phyloP scores from a whole-genome alignment of 345 rosid species.

The Linum lewisii region DNA sequence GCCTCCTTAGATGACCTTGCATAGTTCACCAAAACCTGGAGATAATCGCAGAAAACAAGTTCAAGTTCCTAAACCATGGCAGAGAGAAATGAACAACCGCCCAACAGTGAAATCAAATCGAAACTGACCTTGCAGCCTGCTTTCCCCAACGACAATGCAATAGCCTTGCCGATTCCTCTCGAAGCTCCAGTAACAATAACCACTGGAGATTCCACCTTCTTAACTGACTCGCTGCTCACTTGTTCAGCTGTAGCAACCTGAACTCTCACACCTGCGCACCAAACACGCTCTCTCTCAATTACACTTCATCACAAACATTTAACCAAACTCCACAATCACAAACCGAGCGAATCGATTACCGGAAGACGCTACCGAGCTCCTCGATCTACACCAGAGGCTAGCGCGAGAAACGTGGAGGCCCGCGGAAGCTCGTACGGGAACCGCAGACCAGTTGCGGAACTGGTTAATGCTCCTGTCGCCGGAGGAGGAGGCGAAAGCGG shows the following conservation, averaged over 20 bases:
- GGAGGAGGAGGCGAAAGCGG: conserved; percentile 22
- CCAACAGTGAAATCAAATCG: background rate
- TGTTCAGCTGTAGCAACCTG: conserved; percentile 54
- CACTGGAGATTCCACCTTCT: conserved; percentile 66
- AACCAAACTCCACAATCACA: background rate
- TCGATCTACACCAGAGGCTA: conserved; percentile 34
- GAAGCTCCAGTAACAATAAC: conserved; percentile 95
- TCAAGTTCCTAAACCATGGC: background rate
- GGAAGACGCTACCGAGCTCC: conserved; percentile 34
- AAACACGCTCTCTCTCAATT: background rate
- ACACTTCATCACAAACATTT: background rate
- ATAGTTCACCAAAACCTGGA: conserved; percentile 86
- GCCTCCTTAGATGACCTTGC: conserved; percentile 93
- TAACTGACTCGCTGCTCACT: conserved; percentile 29
- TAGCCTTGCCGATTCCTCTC: conserved; percentile 90
- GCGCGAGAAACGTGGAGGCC: conserved; percentile 29
- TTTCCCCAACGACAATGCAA: conserved; percentile 89
- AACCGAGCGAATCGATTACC: conserved; percentile 30
- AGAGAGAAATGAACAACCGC: conserved; percentile 7
- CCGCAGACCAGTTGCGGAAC: conserved; percentile 39
- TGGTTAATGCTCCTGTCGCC: conserved; percentile 30
- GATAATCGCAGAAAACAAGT: too few relatives aligned
- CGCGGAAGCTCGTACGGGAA: too few relatives aligned
- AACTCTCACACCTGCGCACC: conserved; percentile 48
- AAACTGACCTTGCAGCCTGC: conserved; percentile 36